Evolutionary conservation across 2,329 filamentous ascomycete genomes (phyloP), one percentile per base, ranked within the genome.

Genomic region (Aspergillus quadricinctus): DNA sequence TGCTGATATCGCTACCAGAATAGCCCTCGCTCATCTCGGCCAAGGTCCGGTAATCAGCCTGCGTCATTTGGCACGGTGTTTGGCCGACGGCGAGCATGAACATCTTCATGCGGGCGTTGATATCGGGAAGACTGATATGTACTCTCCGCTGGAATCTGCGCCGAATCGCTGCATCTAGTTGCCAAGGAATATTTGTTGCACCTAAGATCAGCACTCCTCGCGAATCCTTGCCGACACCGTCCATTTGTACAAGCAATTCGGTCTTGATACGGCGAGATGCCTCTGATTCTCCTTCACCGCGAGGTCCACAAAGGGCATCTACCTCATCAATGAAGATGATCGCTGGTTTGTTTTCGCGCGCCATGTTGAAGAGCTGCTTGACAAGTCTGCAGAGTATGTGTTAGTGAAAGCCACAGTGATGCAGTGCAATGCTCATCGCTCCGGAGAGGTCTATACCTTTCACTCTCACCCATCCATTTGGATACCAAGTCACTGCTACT

Each of bases 391-490:
- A 51, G 9, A 19, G 21, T 17, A 14, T 28, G 19, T 23, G 43
- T 63, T 53, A 68, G 64, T 49, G 46, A 25, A 31, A 14, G 23
- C 49, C 19, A 2, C 2, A 7, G 3, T 25, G 29, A 28, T 25
- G 35, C 23, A 28, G 6, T 43, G 21, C 48, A 43, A 48, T 29
- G 9, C n/a, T 27, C 25, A 8, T 49, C 29, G 19, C 9, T 27
- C 23, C 35, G 7, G 27, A 27, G 10, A 46, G 56, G n/a, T 27
- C 66, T 81, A 50, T 78, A 95, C 90, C 92, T 86, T 85, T 99
- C 94, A 81, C 90, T 95, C 77, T 99, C 94, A 79, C 94, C 94
- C 94, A 99, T 99, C 94, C 94, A 99, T 73, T 99, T 99, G 74
- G 91, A 96, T 59, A 99, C 94, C 75, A 99, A 75, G 73, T 99